Evolutionary conservation across 2,329 filamentous ascomycete genomes (phyloP).

Genomic region (Colletotrichum tofieldiae): DNA sequence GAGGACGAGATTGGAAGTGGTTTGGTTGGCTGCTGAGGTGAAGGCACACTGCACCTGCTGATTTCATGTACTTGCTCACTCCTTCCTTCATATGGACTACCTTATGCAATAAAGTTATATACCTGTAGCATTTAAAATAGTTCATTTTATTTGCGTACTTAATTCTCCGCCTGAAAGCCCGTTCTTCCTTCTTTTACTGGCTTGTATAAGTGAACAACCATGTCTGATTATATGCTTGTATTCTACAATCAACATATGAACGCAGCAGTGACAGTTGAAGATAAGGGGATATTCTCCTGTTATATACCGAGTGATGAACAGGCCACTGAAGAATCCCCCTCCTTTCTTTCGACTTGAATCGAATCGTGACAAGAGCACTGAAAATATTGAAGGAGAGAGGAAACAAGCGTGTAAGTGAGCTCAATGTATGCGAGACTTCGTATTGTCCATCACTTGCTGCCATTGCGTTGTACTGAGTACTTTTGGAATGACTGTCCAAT

Average conservation of each 20-base stretch:
- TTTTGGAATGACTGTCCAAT: background rate
- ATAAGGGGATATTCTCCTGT: accelerated
- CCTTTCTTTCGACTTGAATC: no score
- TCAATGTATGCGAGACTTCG: background rate
- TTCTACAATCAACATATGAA: background rate
- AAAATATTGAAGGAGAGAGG: background rate
- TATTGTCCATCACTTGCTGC: accelerated
- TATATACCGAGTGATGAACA: background rate
- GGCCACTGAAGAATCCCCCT: no score
- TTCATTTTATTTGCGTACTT: background rate
- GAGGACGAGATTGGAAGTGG: background rate
- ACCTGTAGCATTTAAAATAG: background rate
- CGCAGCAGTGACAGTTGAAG: background rate
- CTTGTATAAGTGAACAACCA: background rate
- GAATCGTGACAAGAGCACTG: background rate
- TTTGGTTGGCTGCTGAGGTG: background rate
- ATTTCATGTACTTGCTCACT: background rate
- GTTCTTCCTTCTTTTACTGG: background rate
- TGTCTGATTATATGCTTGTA: background rate
- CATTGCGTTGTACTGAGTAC: background rate
- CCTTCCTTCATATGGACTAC: background rate
- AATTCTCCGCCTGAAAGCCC: no score
- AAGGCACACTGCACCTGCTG: background rate
- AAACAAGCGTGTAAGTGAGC: conserved; percentile 8
- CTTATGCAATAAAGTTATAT: no score